phyloP scores from a whole-genome alignment of 2,329 filamentous ascomycete species.

The Didymella lethalis region DNA sequence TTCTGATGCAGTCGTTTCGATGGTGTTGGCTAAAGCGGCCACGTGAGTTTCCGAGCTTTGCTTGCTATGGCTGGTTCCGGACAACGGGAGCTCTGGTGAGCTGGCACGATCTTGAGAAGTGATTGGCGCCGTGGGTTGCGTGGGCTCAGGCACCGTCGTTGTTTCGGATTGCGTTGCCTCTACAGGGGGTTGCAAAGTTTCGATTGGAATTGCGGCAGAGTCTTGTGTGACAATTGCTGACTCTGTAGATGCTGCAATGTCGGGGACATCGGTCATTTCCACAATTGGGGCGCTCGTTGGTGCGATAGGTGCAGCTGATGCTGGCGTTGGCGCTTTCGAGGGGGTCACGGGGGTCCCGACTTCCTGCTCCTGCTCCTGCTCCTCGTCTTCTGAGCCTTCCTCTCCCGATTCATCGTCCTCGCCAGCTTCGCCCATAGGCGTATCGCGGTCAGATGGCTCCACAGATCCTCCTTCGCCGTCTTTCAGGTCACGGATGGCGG shows the following conservation, averaged over 20 bases:
- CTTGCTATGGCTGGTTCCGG: constrained; percentile 47
- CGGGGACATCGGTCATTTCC: constrained; percentile 23
- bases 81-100: constrained; percentile 55
- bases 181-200: constrained; percentile 15
- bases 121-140: neutral
- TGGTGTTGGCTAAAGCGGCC: constrained; percentile 28
- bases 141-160: constrained; percentile 14
- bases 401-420: constrained; percentile 57
- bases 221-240: constrained; percentile 10
- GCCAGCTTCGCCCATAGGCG: constrained; percentile 56
- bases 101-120: constrained; percentile 47
- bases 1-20: constrained; percentile 9
- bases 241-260: constrained; percentile 16
- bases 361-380: constrained; percentile 57
- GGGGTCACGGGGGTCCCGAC: constrained; percentile 55
- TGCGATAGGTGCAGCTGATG: constrained; percentile 25
- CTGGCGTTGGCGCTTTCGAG: constrained; percentile 36
- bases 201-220: constrained; percentile 13
- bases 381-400: constrained; percentile 56
- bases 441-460: constrained; percentile 49
- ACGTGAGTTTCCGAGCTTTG: constrained; percentile 46
- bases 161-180: constrained; percentile 11
- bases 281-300: constrained; percentile 22
- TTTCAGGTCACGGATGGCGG: constrained; percentile 41
- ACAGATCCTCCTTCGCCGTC: constrained; percentile 51